A percentile compares a stretch with the other conserved stretches of the same genome.
Evolutionary conservation across 2,329 filamentous ascomycete species (phyloP).

Genomic region (Trichoderma polysporum): DNA sequence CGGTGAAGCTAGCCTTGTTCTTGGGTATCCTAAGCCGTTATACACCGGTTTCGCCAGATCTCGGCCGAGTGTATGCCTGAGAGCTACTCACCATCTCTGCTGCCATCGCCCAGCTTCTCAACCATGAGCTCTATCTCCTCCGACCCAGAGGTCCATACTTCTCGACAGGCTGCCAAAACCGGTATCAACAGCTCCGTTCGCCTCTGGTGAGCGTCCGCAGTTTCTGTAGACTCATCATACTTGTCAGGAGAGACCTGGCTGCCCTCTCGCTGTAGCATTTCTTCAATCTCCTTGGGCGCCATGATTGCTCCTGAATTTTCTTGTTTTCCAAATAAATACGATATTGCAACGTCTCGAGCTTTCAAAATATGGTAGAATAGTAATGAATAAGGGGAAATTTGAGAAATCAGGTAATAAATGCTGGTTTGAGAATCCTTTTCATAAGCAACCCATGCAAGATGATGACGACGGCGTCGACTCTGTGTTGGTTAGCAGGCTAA

Average conservation of each 20-base stretch:
- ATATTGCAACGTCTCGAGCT: neutral
- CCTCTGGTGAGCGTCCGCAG: constrained; percentile 25
- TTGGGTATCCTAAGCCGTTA: neutral
- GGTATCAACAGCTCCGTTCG: constrained; percentile 37
- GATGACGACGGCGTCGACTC: constrained; percentile 7
- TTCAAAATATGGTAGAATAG: neutral
- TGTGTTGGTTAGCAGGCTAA: neutral
- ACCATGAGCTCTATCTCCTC: constrained; percentile 47
- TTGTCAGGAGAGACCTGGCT: constrained; percentile 30
- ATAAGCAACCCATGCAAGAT: constrained; percentile 1
- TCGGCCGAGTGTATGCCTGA: neutral
- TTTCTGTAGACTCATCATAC: constrained; percentile 31
- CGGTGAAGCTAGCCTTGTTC: neutral
- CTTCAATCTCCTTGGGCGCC: constrained; percentile 40
- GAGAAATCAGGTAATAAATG: neutral
- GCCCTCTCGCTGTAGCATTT: constrained; percentile 37
- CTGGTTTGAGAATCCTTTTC: neutral
- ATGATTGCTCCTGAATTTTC: neutral
- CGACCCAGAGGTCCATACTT: constrained; percentile 43
- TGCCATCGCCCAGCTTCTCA: constrained; percentile 55
- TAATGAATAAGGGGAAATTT: neutral
- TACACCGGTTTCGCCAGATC: neutral
- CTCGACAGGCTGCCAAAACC: constrained; percentile 40
- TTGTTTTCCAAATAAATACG: neutral
- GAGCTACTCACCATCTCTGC: constrained; percentile 52